Evolutionary conservation across 1,284 basidiomycete species (phyloP).

Genomic region (Ceratobasidium sp.): DNA sequence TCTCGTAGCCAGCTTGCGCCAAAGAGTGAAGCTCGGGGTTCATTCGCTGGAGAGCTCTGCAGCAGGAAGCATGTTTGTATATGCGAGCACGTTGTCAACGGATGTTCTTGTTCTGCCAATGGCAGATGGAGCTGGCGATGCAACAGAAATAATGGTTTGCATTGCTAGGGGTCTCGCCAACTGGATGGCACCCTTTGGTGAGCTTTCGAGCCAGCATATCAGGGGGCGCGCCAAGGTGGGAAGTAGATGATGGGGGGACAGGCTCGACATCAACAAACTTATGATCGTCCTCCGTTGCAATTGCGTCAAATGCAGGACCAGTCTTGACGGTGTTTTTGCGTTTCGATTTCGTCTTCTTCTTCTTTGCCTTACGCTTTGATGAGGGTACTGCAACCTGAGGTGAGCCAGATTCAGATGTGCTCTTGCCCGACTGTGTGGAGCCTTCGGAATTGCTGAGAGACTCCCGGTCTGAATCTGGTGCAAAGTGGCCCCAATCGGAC

Average conservation of each 20-base stretch:
- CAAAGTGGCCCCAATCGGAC: too few species aligned
- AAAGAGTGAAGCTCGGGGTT: background rate
- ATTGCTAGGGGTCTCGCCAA: background rate
- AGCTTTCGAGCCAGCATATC: background rate
- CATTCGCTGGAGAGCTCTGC: background rate
- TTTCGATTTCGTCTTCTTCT: too few species aligned
- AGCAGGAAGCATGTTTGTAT: background rate
- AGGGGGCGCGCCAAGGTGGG: background rate
- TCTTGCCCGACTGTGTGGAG: too few species aligned
- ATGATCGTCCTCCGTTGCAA: background rate
- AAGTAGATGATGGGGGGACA: background rate
- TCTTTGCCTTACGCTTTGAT: background rate
- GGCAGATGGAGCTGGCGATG: constrained; percentile 4
- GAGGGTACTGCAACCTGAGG: background rate
- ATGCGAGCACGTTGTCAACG: background rate
- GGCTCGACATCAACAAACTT: background rate
- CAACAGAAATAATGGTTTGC: constrained; percentile 6
- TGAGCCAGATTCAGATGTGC: too few species aligned
- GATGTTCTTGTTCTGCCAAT: background rate
- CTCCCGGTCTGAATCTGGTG: too few species aligned
- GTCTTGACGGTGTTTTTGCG: background rate
- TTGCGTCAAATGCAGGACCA: background rate
- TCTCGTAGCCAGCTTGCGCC: background rate
- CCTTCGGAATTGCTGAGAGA: too few species aligned
- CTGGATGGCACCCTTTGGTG: background rate